Conservation (phyloP, 148 eudicot genomes). For the Dianthus caryophyllus region DNA sequence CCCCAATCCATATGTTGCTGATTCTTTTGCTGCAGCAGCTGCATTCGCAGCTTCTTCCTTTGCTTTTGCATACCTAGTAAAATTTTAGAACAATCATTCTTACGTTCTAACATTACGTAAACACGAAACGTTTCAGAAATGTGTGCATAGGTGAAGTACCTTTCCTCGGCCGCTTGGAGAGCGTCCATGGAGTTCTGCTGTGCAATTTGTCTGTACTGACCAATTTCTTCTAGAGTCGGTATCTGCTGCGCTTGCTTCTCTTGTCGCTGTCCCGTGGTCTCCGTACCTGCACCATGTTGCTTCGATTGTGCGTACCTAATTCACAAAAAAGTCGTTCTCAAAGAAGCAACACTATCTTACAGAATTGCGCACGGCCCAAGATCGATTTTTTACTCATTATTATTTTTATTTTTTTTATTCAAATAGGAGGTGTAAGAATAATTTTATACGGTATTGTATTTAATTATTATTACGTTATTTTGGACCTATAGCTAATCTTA, state of each 20-base stretch:
- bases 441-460: no score
- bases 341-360: no score
- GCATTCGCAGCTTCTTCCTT: slow-evolving; percentile 23
- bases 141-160: slow-evolving; percentile 24
- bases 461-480: no score
- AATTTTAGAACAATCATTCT: background rate
- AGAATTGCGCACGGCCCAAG: no score
- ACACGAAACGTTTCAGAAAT: no score
- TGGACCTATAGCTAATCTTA: no score
- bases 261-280: background rate
- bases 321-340: no score
- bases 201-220: slow-evolving; percentile 46
- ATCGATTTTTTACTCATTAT: no score
- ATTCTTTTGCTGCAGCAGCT: slow-evolving; percentile 21
- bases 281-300: slow-evolving; percentile 1
- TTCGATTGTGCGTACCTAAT: slow-evolving; percentile 5
- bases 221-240: slow-evolving; percentile 47
- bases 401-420: no score
- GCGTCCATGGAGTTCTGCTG: slow-evolving; percentile 72
- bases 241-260: slow-evolving; percentile 9
- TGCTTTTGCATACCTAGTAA: slow-evolving; percentile 28
- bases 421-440: no score
- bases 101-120: no score
- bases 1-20: slow-evolving; percentile 18
- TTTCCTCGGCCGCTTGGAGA: slow-evolving; percentile 52